phyloP scores from a whole-genome alignment of 192 early-diverging fungal species.

The Paraglomus brasilianum region DNA sequence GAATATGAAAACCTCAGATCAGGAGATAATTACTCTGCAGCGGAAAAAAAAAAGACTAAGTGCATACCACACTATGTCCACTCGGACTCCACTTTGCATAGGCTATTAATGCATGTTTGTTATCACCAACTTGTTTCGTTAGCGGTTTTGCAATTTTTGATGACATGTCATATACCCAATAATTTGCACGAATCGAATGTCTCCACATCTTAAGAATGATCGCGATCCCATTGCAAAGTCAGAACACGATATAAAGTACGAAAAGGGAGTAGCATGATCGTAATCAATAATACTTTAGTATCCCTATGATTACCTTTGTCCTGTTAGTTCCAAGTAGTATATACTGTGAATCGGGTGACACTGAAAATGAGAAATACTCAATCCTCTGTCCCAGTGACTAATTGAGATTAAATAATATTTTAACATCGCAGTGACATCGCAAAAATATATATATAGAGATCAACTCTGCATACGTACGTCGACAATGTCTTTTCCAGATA shows the following conservation, averaged over 20 bases:
- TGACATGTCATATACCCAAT: constrained; percentile 72
- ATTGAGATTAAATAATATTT: background rate
- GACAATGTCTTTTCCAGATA: constrained; percentile 19
- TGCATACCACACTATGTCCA: constrained; percentile 67
- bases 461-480: background rate
- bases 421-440: constrained; percentile 3
- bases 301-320: constrained; percentile 46
- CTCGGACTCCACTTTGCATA: constrained; percentile 76
- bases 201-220: constrained; percentile 66
- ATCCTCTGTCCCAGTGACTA: constrained; percentile 2
- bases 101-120: constrained; percentile 52
- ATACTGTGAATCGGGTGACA: constrained; percentile 80
- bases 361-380: constrained; percentile 46
- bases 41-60: constrained; percentile 12
- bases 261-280: background rate
- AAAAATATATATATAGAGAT: background rate
- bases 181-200: constrained; percentile 79
- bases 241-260: background rate
- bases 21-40: background rate
- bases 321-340: constrained; percentile 69
- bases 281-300: background rate
- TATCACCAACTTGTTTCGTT: constrained; percentile 36
- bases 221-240: background rate
- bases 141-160: constrained; percentile 62
- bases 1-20: background rate